phyloP scores from a whole-genome alignment of 2,329 filamentous ascomycete genomes.

The Paraconiothyrium sp. region DNA sequence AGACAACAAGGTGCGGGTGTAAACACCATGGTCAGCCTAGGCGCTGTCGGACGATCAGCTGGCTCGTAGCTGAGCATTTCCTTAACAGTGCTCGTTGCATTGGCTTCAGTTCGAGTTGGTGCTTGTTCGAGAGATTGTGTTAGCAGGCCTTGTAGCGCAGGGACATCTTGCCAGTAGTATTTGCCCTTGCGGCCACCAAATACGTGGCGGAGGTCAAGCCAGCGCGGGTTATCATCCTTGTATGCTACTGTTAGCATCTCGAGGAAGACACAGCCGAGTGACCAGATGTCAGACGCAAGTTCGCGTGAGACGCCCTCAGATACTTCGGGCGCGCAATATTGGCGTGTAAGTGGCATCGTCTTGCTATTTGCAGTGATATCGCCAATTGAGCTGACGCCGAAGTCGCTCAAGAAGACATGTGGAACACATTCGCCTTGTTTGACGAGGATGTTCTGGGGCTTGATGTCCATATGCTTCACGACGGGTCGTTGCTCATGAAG shows the following conservation, averaged over 20 bases:
- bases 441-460: slow-evolving; percentile 51
- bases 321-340: slow-evolving; percentile 50
- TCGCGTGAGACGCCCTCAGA: slow-evolving; percentile 38
- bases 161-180: slow-evolving; percentile 48
- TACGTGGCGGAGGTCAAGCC: slow-evolving; percentile 38
- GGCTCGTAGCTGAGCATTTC: slow-evolving; percentile 43
- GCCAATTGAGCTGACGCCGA: slow-evolving; percentile 47
- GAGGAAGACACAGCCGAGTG: slow-evolving; percentile 91
- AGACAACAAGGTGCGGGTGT: slow-evolving; percentile 50
- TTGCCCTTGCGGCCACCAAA: slow-evolving; percentile 43
- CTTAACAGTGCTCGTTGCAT: slow-evolving; percentile 41
- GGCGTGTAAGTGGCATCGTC: slow-evolving; percentile 40
- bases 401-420: slow-evolving; percentile 49
- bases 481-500: slow-evolving; percentile 49
- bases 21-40: slow-evolving; percentile 43
- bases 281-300: slow-evolving; percentile 81
- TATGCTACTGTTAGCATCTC: slow-evolving; percentile 76
- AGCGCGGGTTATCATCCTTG: slow-evolving; percentile 32
- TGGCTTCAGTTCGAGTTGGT: slow-evolving; percentile 30
- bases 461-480: slow-evolving; percentile 51
- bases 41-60: slow-evolving; percentile 41
- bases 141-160: slow-evolving; percentile 39
- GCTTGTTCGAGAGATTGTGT: slow-evolving; percentile 32
- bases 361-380: slow-evolving; percentile 26
- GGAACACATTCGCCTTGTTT: slow-evolving; percentile 40